These are phyloP conservation scores for Calonectria pseudoturangicola DNA, from an alignment of 2,329 filamentous ascomycete genomes.

Conservation along the genomic window DNA sequence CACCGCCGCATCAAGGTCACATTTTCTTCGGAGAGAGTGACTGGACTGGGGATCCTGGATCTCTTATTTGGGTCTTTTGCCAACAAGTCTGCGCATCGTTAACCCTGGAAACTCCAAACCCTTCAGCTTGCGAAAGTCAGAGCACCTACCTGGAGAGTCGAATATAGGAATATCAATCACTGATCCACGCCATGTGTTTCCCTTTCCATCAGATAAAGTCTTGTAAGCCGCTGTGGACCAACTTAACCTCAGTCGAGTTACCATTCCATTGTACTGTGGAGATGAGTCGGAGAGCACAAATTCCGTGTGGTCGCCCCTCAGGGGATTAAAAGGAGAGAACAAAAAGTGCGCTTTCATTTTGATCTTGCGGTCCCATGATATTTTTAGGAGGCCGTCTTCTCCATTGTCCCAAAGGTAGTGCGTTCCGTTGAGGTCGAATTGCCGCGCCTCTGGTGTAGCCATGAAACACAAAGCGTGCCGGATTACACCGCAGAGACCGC, in stretches of 20 bases:
- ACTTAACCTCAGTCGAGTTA: neutral
- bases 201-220: neutral
- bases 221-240: neutral
- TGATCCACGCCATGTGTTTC: neutral
- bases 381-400: neutral
- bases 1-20: neutral
- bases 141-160: neutral
- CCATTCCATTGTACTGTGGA: slow-evolving; percentile 15
- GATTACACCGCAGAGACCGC: neutral
- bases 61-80: neutral
- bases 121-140: too few relatives aligned
- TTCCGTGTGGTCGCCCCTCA: neutral
- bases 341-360: slow-evolving; percentile 10
- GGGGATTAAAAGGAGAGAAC: neutral
- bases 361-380: slow-evolving; percentile 4
- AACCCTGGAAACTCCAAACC: neutral
- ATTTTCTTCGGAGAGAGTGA: neutral
- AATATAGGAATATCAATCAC: slow-evolving; percentile 3
- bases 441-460: slow-evolving; percentile 3
- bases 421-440: neutral
- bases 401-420: slow-evolving; percentile 6
- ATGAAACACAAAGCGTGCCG: neutral
- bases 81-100: neutral
- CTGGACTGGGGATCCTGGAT: neutral
- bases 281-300: neutral